Evolutionary conservation across 768 basidiomycete species (phyloP), one percentile per base, ranked within the genome.

Genomic region (Xerocomus potaroensis): DNA sequence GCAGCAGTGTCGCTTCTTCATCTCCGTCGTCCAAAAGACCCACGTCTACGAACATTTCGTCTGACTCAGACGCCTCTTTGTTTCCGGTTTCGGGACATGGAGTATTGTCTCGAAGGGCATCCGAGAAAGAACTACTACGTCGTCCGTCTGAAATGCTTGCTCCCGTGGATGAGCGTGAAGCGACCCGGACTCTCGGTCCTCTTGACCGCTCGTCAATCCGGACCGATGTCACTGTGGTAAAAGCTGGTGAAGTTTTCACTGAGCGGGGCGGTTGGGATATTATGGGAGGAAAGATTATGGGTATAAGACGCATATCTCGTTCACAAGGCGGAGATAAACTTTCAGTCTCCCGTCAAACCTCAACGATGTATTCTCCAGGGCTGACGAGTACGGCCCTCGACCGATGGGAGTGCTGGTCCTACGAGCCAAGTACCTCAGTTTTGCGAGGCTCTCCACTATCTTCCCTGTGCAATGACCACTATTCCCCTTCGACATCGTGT

Each of bases 11-110:
- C 21, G 71, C 71, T 5, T 68, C 76, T 7, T 39, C 70, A 10
- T 64, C 68, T 3, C 78, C 81, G 6, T 74, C 79, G 44, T 54
- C 66, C n/a, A 72, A 77, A 37, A 71, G 78, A 45, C 58, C 79
- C 14, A 75, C 78, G 4, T 68, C 77, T 21, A 63, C 68, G 26
- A 59, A 61, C 16, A 16, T 62, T 67, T 41, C 74, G 66, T 55
- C 63, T 21, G 58, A 65, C 18, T 22, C 48, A 18, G 80, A 83
- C 43, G 61, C 72, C 0, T 67, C 77, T 5, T 70, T 78, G 8
- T 92, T 90, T 61, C 90, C 90, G 10, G 77, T 92, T 19, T 91
- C 86, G 6, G 87, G 75, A 3, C 89, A 89, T 58, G 91, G 86
- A 16, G 76, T 84, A 31, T 80, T 90, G 61, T 81, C 86, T 21